Conservation (phyloP, 495 filamentous ascomycete genomes). For the Penicillium antarcticum region DNA sequence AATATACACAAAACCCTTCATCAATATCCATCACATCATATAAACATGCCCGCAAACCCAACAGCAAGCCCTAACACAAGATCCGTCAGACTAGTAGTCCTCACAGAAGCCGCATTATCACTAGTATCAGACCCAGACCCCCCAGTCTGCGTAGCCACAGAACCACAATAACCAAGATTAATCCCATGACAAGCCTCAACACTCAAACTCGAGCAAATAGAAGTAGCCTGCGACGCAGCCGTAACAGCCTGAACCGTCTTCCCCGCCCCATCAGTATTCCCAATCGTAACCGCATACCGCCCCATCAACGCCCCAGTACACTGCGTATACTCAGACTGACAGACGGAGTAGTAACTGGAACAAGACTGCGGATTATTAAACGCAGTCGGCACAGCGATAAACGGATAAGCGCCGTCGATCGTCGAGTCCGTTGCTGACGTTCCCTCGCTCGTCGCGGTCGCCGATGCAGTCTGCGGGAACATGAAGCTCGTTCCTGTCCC, state of each 20-base stretch:
- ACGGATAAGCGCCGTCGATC: conserved; percentile 53
- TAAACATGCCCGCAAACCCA: conserved; percentile 43
- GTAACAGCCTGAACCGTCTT: conserved; percentile 61
- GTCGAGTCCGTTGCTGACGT: conserved; percentile 46
- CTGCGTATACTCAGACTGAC: conserved; percentile 58
- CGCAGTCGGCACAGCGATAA: conserved; percentile 62
- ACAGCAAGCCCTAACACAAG: conserved; percentile 39
- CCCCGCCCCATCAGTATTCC: conserved; percentile 45
- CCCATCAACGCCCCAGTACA: conserved; percentile 60
- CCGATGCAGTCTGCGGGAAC: conserved; percentile 32
- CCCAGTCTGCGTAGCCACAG: conserved; percentile 31
- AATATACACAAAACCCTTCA: too few relatives aligned
- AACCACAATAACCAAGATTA: conserved; percentile 51
- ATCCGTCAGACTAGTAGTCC: conserved; percentile 37
- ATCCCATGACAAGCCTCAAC: conserved; percentile 57
- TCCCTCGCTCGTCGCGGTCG: conserved; percentile 27
- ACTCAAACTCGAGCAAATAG: conserved; percentile 65
- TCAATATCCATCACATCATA: conserved; percentile 27
- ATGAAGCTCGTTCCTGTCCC: conserved; percentile 32
- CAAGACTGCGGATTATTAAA: conserved; percentile 62
- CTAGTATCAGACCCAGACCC: conserved; percentile 20
- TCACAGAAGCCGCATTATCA: conserved; percentile 26
- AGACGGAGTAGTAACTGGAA: conserved; percentile 63
- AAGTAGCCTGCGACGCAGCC: conserved; percentile 49
- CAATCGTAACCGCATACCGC: conserved; percentile 43